Percentiles rank a stretch among this genome's conserved stretches.
Evolutionary conservation across 108 stramenopile genomes (phyloP).

Genomic region (Cyclostephanos tholiformis): DNA sequence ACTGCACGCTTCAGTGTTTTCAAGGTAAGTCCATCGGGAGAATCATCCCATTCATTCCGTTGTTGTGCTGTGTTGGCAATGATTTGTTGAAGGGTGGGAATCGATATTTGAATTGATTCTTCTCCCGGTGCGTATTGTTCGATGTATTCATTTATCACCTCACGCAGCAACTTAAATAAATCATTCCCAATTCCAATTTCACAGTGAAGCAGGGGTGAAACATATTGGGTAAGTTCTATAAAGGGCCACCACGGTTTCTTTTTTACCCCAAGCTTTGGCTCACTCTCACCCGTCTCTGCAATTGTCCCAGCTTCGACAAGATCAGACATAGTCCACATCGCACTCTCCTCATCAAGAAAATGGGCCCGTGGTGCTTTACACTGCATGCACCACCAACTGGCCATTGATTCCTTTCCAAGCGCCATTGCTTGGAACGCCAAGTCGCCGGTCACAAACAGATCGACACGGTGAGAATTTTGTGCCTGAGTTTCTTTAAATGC

Average conservation of each 20-base stretch:
- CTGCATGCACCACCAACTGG: conserved; percentile 1
- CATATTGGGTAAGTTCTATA: neutral
- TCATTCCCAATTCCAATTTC: neutral
- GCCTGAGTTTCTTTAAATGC: neutral
- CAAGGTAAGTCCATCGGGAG: too few species aligned
- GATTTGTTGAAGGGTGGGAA: neutral
- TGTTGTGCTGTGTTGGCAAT: neutral
- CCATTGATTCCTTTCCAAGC: conserved; percentile 4
- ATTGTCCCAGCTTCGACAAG: neutral
- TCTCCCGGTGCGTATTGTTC: neutral
- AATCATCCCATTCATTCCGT: neutral
- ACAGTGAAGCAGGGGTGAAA: conserved; percentile 8
- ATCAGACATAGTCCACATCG: neutral
- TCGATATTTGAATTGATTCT: neutral
- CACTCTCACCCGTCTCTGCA: neutral
- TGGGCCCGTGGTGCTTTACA: neutral
- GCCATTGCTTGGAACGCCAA: conserved; percentile 5
- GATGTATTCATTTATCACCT: neutral
- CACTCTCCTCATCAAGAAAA: neutral
- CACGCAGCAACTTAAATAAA: neutral
- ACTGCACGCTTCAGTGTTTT: too few species aligned
- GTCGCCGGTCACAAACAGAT: conserved; percentile 2
- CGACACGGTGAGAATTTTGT: neutral
- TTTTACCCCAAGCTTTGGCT: conserved; percentile 4
- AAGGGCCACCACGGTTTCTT: conserved; percentile 3